Percentiles rank a stretch among this genome's conserved stretches.
These are phyloP conservation scores for Pharus latifolius DNA, from an alignment of 176 grass and related monocot genomes.

Conservation along the genomic window DNA sequence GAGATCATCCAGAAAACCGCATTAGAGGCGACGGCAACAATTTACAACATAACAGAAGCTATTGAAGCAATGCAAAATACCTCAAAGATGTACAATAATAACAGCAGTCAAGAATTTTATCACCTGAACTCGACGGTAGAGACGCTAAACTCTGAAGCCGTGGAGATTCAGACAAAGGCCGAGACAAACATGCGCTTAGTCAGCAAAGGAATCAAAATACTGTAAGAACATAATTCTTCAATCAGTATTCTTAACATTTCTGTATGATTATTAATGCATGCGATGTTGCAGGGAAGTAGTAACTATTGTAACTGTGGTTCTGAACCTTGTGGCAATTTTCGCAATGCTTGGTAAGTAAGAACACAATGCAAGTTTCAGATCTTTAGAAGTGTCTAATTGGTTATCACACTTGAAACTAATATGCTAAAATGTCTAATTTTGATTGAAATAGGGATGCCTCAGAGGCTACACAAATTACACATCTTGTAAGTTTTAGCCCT, in stretches of 20 bases:
- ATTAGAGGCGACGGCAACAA: slow-evolving; percentile 44
- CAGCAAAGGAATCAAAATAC: slow-evolving; percentile 51
- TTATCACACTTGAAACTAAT: background rate
- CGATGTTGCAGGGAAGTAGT: slow-evolving; percentile 41
- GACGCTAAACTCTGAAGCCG: slow-evolving; percentile 47
- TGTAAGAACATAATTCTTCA: slow-evolving; percentile 39
- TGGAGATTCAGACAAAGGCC: slow-evolving; percentile 51
- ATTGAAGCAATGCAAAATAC: slow-evolving; percentile 52
- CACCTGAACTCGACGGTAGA: slow-evolving; percentile 60
- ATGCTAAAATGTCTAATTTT: background rate
- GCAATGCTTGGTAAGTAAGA: slow-evolving; percentile 48
- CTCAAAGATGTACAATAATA: slow-evolving; percentile 27
- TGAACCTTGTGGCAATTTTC: slow-evolving; percentile 45
- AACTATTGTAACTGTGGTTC: slow-evolving; percentile 39
- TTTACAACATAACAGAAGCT: slow-evolving; percentile 64
- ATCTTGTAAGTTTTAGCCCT: slow-evolving; percentile 49
- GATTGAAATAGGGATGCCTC: slow-evolving; percentile 40
- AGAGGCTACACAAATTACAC: slow-evolving; percentile 27
- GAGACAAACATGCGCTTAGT: slow-evolving; percentile 58
- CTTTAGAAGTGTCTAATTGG: background rate
- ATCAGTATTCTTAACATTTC: background rate
- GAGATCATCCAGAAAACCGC: slow-evolving; percentile 45
- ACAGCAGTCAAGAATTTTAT: slow-evolving; percentile 26
- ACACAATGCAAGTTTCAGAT: background rate
- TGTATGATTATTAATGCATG: background rate